A percentile compares a stretch with the other conserved stretches of the same genome.
Evolutionary conservation across 2,329 filamentous ascomycete species (phyloP).

Genomic region (Lasiodiplodia gonubiensis): DNA sequence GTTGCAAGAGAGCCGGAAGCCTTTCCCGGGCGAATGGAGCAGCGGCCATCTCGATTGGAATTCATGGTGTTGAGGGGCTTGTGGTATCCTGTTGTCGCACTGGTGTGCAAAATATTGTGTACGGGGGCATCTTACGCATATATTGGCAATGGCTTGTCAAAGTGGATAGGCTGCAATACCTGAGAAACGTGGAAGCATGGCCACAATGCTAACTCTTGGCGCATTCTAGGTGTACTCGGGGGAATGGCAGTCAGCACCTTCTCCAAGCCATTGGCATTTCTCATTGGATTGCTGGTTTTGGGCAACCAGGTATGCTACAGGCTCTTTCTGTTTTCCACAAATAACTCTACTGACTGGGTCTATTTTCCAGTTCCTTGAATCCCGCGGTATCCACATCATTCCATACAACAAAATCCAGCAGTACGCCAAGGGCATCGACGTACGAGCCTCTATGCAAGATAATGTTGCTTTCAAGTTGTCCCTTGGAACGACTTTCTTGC

Average conservation of each 20-base stretch:
- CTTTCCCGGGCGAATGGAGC: constrained; percentile 4
- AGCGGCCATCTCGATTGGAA: constrained; percentile 37
- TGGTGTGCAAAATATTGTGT: not conserved
- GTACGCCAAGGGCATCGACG: constrained; percentile 57
- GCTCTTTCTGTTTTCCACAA: not conserved
- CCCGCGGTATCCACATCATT: constrained; percentile 57
- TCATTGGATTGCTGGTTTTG: constrained; percentile 69
- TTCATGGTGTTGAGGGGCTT: constrained; percentile 33
- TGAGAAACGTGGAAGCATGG: not conserved
- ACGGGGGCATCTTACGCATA: not conserved
- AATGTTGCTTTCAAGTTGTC: constrained; percentile 70
- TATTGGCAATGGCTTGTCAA: not conserved
- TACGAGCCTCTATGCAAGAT: constrained; percentile 59
- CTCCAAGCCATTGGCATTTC: constrained; percentile 70
- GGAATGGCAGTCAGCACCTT: constrained; percentile 73
- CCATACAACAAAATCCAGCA: constrained; percentile 57
- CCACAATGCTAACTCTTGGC: constrained; percentile 1
- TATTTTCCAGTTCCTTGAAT: constrained; percentile 53
- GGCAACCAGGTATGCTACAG: constrained; percentile 63
- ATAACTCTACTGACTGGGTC: not conserved
- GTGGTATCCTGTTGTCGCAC: not conserved
- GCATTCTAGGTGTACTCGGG: constrained; percentile 58
- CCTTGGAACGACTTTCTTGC: constrained; percentile 74
- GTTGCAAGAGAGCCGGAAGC: not conserved
- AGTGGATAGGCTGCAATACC: not conserved